Percentiles rank a stretch among this genome's conserved stretches.
Conservation (phyloP, 768 basidiomycete genomes). For the Rhodocollybia butyracea region DNA sequence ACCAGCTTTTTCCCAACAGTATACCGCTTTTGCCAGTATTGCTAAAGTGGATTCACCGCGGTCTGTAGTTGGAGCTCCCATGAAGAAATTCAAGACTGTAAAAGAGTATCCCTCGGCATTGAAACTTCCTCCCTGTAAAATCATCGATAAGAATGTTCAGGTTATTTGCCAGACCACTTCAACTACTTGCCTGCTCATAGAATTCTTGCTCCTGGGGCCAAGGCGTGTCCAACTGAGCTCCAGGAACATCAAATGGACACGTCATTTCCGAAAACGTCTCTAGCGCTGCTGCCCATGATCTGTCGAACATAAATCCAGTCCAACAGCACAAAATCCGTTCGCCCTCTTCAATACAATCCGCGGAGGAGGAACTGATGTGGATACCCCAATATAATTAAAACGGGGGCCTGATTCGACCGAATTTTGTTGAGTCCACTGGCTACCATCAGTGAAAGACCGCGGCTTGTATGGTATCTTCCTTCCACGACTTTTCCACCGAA, state of each 20-base stretch:
- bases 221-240: slow-evolving; percentile 26
- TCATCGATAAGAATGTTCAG: neutral
- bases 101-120: neutral
- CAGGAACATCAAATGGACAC: slow-evolving; percentile 18
- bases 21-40: neutral
- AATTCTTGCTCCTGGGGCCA: slow-evolving; percentile 30
- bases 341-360: slow-evolving; percentile 24
- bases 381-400: neutral
- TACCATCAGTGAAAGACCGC: slow-evolving; percentile 28
- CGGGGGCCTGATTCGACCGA: neutral
- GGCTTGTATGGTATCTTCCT: slow-evolving; percentile 37
- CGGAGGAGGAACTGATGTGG: slow-evolving; percentile 18
- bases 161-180: neutral
- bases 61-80: neutral
- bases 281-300: slow-evolving; percentile 25
- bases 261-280: slow-evolving; percentile 20
- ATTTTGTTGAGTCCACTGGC: slow-evolving; percentile 24
- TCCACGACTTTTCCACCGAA: slow-evolving; percentile 34
- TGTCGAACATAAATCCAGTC: slow-evolving; percentile 30
- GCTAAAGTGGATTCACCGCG: neutral
- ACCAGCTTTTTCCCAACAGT: neutral
- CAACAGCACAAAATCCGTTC: slow-evolving; percentile 20
- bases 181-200: neutral
- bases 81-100: neutral
- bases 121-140: neutral